These are phyloP conservation scores for Litsea cubeba DNA, from an alignment of 164 flowering plant species.

Conservation along the genomic window DNA sequence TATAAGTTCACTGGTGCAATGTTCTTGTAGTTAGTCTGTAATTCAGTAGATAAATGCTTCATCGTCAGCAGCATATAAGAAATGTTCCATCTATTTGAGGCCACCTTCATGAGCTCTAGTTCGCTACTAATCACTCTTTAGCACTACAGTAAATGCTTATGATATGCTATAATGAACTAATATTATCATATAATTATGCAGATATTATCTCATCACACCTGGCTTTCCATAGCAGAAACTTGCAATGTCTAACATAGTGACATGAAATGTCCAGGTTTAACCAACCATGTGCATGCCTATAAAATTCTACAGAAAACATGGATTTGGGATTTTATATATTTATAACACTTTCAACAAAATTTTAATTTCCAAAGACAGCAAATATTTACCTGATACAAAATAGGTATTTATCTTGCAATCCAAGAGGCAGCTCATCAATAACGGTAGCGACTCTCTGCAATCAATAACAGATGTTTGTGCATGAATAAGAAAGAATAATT, in stretches of 20 bases:
- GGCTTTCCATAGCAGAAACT: not conserved
- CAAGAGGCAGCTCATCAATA: constrained; percentile 76
- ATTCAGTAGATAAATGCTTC: too few relatives aligned
- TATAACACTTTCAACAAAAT: not conserved
- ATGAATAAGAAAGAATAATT: not conserved
- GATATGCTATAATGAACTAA: too few relatives aligned
- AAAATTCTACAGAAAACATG: not conserved
- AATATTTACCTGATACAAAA: constrained; percentile 71
- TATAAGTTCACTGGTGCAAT: too few relatives aligned
- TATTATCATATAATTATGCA: not conserved
- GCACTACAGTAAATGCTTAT: too few relatives aligned
- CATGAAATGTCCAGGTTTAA: not conserved
- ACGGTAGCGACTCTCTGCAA: constrained; percentile 84
- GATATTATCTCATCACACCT: not conserved
- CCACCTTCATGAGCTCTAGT: too few relatives aligned
- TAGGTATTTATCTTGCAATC: constrained; percentile 77
- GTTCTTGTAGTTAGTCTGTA: too few relatives aligned
- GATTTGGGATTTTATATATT: not conserved
- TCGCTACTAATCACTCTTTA: too few relatives aligned
- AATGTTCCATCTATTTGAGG: too few relatives aligned
- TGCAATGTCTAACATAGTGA: not conserved
- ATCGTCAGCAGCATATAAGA: too few relatives aligned
- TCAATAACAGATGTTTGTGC: not conserved
- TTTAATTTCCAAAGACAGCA: not conserved
- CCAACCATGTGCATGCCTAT: not conserved